Evolutionary conservation across 192 early-diverging fungal species (phyloP), one percentile per base, ranked within the genome.

Genomic region (Entomortierella parvispora): DNA sequence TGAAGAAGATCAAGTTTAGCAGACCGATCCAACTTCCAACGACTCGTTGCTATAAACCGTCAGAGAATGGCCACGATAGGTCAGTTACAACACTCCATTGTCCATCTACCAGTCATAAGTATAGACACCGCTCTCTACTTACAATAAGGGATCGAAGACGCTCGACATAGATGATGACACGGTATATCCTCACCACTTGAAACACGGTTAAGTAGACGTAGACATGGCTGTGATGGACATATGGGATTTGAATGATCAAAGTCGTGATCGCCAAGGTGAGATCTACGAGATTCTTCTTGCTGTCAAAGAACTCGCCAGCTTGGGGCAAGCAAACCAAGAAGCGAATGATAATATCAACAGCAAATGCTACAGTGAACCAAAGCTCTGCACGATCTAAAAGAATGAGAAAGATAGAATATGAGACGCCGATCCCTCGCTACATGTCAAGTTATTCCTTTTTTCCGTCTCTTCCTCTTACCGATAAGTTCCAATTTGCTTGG

Each of bases 21-120:
- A 89, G 58, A 85, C 88, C 88, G 34, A 79, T 69, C 28, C 84
- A 84, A 55, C 82, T 85, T 62, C 87, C 87, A 26, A 89, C 72
- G 1, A 89, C 81, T 44, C 82, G 70, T 50, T 78, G 69, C 86
- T 87, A 69, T 22, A 43, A 49, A 26, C 44, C 31, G 45, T 28
- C 28, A 47, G 28, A 58, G 7, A 20, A 66, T 8, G 55, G 20
- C 28, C 46, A 58, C 43, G 34, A 6, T 70, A 31, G 10, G 29
- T 26, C 18, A 40, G 33, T 46, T n/a, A 0, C 20, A 40, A 45
- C 17, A 22, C 28, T 43, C 6, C 18, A 3, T 7, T 4, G 18
- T 3, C 7, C 18, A 45, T 37, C 7, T 10, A 20, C 11, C 26
- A 6, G 40, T 52, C 40, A 17, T 18, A 23, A 33, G 15, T 74